These are phyloP conservation scores for Pythium oligandrum DNA, from an alignment of 352 stramenopile species.

Conservation along the genomic window DNA sequence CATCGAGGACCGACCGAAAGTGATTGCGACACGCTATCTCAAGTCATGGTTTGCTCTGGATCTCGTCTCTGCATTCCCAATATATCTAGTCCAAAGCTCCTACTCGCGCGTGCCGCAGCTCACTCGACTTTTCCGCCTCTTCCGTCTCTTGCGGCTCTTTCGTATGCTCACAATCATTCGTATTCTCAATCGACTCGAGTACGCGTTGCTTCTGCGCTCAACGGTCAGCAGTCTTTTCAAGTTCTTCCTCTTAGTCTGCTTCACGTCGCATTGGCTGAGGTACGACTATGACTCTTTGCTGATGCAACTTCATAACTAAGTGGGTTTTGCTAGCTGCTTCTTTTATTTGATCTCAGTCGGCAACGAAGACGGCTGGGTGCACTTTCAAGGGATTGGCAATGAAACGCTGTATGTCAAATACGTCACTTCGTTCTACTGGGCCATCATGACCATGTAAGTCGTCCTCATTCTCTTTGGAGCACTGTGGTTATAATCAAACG, in stretches of 20 bases:
- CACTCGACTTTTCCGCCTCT: constrained; percentile 51
- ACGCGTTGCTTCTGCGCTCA: constrained; percentile 64
- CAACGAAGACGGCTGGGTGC: constrained; percentile 44
- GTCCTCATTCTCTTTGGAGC: background rate
- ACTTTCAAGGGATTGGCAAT: constrained; percentile 24
- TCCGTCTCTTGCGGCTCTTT: constrained; percentile 56
- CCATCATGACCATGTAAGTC: constrained; percentile 71
- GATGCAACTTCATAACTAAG: too few species aligned
- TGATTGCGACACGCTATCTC: constrained; percentile 55
- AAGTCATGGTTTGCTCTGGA: constrained; percentile 73
- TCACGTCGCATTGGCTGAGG: constrained; percentile 81
- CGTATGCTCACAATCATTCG: constrained; percentile 70
- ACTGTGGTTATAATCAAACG: too few species aligned
- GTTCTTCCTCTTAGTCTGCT: constrained; percentile 73
- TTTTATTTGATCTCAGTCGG: constrained; percentile 59
- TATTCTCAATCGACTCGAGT: constrained; percentile 67
- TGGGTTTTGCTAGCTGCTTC: constrained; percentile 28
- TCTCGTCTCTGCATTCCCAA: constrained; percentile 68
- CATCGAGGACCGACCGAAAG: constrained; percentile 39
- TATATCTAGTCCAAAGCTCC: constrained; percentile 58
- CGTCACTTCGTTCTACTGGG: constrained; percentile 64
- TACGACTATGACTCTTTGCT: background rate
- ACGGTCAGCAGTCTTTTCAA: constrained; percentile 77
- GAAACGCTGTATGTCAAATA: constrained; percentile 50
- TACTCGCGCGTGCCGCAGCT: constrained; percentile 64